These are phyloP conservation scores for Aspergillus amoenus DNA, from an alignment of 2,329 filamentous ascomycete species.

Conservation along the genomic window DNA sequence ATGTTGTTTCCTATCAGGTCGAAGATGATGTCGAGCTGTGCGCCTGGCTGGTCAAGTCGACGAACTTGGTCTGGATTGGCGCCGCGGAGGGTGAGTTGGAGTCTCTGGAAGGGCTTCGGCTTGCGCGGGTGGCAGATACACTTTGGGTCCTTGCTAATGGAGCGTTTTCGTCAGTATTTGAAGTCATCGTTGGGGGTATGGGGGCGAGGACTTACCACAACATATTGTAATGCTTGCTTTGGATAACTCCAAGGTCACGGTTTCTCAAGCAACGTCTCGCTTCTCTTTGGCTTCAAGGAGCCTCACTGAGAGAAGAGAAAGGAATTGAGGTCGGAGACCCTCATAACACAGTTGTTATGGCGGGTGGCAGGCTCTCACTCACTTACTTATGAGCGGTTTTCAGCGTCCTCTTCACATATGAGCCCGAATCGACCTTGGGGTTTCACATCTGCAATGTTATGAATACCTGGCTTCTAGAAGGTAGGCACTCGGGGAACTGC, in stretches of 20 bases:
- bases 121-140: constrained; percentile 24
- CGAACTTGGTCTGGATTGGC: constrained; percentile 12
- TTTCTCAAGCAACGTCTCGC: neutral
- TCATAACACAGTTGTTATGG: neutral
- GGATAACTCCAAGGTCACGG: neutral
- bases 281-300: neutral
- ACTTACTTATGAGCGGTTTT: neutral
- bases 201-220: constrained; percentile 5
- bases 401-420: neutral
- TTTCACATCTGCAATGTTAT: too few species aligned
- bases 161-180: neutral
- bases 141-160: constrained; percentile 19
- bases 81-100: constrained; percentile 20
- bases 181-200: neutral
- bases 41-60: constrained; percentile 17
- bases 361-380: constrained; percentile 3
- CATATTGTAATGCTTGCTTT: neutral
- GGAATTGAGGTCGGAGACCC: neutral
- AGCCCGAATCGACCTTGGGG: too few species aligned
- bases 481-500: neutral
- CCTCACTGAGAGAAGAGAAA: neutral
- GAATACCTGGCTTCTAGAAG: neutral
- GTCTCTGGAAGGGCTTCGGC: constrained; percentile 9
- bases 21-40: constrained; percentile 27
- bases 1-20: constrained; percentile 22